Conservation (phyloP, 345 rosid species). For the Aethionema arabicum region DNA sequence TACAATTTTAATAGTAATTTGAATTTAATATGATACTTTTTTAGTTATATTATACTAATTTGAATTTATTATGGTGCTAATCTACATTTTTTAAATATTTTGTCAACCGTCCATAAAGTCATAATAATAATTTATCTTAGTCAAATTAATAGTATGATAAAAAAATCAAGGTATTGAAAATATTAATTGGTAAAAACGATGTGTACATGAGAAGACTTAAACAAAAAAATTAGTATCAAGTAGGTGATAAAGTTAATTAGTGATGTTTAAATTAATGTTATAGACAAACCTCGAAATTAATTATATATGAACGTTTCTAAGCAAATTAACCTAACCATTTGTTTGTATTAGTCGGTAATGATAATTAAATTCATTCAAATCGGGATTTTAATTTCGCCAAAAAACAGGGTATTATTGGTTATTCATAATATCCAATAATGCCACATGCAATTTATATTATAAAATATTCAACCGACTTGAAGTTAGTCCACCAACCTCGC, state of each 20-base stretch:
- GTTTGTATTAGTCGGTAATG: slow-evolving; percentile 16
- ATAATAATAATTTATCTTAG: background rate
- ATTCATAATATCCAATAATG: slow-evolving; percentile 17
- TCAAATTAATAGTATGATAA: background rate
- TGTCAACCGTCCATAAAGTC: too few relatives aligned
- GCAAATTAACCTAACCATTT: background rate
- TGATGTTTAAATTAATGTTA: slow-evolving; percentile 13
- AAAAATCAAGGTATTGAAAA: background rate
- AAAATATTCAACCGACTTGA: slow-evolving; percentile 17
- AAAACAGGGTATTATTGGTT: background rate
- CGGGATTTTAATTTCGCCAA: slow-evolving; percentile 2
- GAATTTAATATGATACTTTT: background rate
- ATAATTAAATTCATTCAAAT: background rate
- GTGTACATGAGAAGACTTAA: slow-evolving; percentile 5
- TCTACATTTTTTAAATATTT: too few relatives aligned
- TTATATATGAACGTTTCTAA: background rate
- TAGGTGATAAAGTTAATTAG: slow-evolving; percentile 23
- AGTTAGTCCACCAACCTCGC: slow-evolving; percentile 28
- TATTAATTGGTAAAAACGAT: slow-evolving; percentile 20
- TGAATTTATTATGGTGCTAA: too few relatives aligned
- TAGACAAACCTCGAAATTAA: background rate
- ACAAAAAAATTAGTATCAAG: slow-evolving; percentile 27
- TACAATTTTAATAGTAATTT: background rate
- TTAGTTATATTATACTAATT: too few relatives aligned
- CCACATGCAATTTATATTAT: slow-evolving; percentile 1